Conservation (phyloP, 495 filamentous ascomycete species). For the Podospora pseudoanserina region DNA sequence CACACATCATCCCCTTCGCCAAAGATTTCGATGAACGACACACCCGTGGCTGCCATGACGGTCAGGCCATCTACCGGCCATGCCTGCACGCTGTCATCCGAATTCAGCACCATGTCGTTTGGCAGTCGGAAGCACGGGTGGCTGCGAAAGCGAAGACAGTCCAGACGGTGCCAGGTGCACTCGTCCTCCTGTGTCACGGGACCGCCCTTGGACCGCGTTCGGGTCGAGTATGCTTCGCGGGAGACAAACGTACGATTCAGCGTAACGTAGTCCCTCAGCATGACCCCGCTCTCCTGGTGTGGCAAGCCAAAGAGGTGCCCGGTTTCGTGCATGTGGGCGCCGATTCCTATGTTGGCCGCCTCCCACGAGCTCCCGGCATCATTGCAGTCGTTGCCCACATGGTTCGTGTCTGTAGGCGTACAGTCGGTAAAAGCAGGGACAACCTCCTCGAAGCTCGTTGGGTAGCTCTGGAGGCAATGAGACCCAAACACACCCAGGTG, state of each 20-base stretch:
- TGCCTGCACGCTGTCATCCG: constrained; percentile 77
- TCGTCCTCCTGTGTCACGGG: constrained; percentile 70
- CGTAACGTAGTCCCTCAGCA: constrained; percentile 79
- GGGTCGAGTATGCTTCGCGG: constrained; percentile 75
- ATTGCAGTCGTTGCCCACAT: constrained; percentile 77
- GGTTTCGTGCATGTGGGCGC: constrained; percentile 83
- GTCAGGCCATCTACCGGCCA: constrained; percentile 83
- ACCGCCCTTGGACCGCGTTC: constrained; percentile 77
- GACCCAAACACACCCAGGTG: constrained; percentile 87
- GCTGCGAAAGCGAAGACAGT: constrained; percentile 79
- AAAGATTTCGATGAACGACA: constrained; percentile 79
- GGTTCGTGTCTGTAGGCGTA: constrained; percentile 76
- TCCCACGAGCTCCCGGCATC: constrained; percentile 89
- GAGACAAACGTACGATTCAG: constrained; percentile 79
- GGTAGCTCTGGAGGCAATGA: constrained; percentile 83
- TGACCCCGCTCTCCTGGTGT: constrained; percentile 80
- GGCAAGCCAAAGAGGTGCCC: constrained; percentile 86
- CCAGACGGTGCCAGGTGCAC: constrained; percentile 84
- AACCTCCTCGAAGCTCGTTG: constrained; percentile 77
- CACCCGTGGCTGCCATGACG: constrained; percentile 73
- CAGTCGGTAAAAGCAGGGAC: constrained; percentile 83
- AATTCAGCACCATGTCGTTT: constrained; percentile 60
- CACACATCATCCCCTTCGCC: constrained; percentile 70
- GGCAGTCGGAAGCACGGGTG: constrained; percentile 89
- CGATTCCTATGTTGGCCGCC: constrained; percentile 84